Percentiles rank a stretch among this genome's conserved stretches.
These are phyloP conservation scores for Geopyxis carbonaria DNA, from an alignment of 495 filamentous ascomycete genomes.

Conservation along the genomic window DNA sequence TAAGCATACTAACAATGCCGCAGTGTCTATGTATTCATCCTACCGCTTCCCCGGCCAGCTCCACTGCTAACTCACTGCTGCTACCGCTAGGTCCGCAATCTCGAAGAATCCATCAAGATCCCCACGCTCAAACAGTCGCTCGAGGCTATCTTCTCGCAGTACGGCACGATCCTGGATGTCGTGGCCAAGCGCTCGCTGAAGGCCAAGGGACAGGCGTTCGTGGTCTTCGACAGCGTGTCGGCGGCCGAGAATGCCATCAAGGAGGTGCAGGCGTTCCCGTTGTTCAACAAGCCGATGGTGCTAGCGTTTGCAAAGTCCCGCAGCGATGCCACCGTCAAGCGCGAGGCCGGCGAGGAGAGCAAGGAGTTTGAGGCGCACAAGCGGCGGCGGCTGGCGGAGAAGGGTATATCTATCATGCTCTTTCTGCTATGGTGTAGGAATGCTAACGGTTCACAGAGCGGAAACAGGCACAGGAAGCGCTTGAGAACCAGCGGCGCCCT, in stretches of 20 bases:
- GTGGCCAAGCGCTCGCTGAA: conserved; percentile 83
- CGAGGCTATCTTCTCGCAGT: conserved; percentile 68
- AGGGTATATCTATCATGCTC: conserved; percentile 39
- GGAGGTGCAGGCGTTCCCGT: conserved; percentile 80
- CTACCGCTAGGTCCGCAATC: conserved; percentile 76
- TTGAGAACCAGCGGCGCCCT: conserved; percentile 54
- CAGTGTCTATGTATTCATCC: conserved; percentile 36
- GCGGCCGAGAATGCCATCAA: conserved; percentile 66
- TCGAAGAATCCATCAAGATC: conserved; percentile 83
- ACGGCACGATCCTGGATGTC: conserved; percentile 78
- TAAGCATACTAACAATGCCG: conserved; percentile 9
- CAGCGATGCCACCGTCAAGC: conserved; percentile 74
- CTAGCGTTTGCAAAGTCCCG: conserved; percentile 68
- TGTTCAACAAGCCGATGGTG: conserved; percentile 86
- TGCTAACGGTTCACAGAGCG: conserved; percentile 42
- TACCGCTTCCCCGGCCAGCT: conserved; percentile 12
- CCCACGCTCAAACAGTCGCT: conserved; percentile 60
- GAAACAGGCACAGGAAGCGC: conserved; percentile 71
- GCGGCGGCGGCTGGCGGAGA: conserved; percentile 69
- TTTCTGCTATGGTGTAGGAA: background rate
- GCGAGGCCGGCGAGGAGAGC: conserved; percentile 46
- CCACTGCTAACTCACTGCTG: conserved; percentile 15
- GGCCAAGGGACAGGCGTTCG: conserved; percentile 89
- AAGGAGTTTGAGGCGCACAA: conserved; percentile 73
- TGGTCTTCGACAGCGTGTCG: conserved; percentile 72